A percentile compares a stretch with the other conserved stretches of the same genome.
phyloP scores from a whole-genome alignment of 306 rosid genomes.

The Betula pendula region DNA sequence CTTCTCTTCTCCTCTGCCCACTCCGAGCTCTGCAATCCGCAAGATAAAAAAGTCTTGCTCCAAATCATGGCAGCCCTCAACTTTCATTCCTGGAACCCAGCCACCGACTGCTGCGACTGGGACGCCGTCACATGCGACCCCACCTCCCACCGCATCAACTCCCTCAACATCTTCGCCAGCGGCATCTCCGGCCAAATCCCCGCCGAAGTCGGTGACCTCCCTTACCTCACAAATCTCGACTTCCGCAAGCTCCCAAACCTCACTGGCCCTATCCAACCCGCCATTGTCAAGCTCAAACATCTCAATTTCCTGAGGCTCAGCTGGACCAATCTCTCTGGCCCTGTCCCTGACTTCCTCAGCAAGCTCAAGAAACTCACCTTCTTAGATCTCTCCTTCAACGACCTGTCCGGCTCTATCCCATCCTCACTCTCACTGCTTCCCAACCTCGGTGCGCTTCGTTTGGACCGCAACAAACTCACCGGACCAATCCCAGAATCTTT shows the following conservation, averaged over 20 bases:
- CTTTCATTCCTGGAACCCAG: slow-evolving; percentile 59
- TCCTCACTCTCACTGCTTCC: slow-evolving; percentile 56
- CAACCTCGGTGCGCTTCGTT: slow-evolving; percentile 17
- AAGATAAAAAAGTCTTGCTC: slow-evolving; percentile 71
- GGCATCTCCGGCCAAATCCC: slow-evolving; percentile 59
- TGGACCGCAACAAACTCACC: slow-evolving; percentile 52
- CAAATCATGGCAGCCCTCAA: slow-evolving; percentile 62
- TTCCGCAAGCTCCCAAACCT: slow-evolving; percentile 62
- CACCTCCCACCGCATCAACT: slow-evolving; percentile 59
- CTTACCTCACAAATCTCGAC: slow-evolving; percentile 45
- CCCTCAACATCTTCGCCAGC: slow-evolving; percentile 45
- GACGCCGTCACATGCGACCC: slow-evolving; percentile 50
- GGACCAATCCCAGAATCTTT: slow-evolving; percentile 49
- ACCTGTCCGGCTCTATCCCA: slow-evolving; percentile 56
- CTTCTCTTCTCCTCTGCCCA: slow-evolving; percentile 31
- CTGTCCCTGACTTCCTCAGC: slow-evolving; percentile 60
- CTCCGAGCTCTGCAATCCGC: slow-evolving; percentile 58
- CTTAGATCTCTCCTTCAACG: slow-evolving; percentile 54
- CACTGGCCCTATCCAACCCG: slow-evolving; percentile 60
- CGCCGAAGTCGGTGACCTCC: slow-evolving; percentile 62
- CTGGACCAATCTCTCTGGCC: slow-evolving; percentile 60
- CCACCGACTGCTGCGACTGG: slow-evolving; percentile 71
- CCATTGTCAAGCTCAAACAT: slow-evolving; percentile 52
- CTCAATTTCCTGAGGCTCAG: slow-evolving; percentile 46
- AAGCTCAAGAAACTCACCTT: slow-evolving; percentile 45